Base-by-base conservation (phyloP, 2,329 filamentous ascomycete species). In the Thielaviopsis ethacetica region DNA sequence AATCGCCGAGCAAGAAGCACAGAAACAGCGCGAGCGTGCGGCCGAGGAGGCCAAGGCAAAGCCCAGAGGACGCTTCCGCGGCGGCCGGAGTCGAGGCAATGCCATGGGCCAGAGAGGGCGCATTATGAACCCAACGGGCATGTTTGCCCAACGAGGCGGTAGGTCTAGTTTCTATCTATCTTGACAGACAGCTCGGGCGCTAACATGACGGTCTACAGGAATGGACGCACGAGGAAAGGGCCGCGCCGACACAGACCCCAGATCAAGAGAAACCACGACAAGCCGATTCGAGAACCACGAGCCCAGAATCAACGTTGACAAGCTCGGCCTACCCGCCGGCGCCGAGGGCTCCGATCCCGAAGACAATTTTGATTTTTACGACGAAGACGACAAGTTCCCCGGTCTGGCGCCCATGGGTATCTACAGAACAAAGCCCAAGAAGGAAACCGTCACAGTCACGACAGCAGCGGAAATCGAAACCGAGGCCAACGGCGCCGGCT, bases 351-450 rank as follows among this genome's bases (percentile, higher is more conserved):
- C 73, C 21, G 74, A 77, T 38, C 67, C 76, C 54, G 71, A 74
- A 22, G 73, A 73, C n/a, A 73, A 77, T 34, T 68, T 75, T 53
- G 70, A 73, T 55, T 73, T 71, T 62, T 71, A 75, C n/a, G 70
- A 74, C 58, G 71, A 76, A 59, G 60, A 62, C 62, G 15, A 67
- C 63, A 57, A 59, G 50, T 57, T 54, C 54, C 65, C 64, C 61
- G 70, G 64, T 56, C 66, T 73, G 21, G 70, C 81, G 63, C 79
- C 79, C 17, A 77, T 82, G 70, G 78, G 78, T 54, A 80, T 82
- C 63, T 73, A 75, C 63, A 73, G 60, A 30, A 62, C 57, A 51
- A 62, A 62, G 51, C 60, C 57, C 51, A 62, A 59, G 41, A 59
- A 59, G 54, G 57, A 59, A 7, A 38, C 15, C 22, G 49, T 59